Evolutionary conservation across 1,139 yeast genomes (phyloP), one percentile per base, ranked within the genome.

Genomic region (Suhomyces bribrorum): DNA sequence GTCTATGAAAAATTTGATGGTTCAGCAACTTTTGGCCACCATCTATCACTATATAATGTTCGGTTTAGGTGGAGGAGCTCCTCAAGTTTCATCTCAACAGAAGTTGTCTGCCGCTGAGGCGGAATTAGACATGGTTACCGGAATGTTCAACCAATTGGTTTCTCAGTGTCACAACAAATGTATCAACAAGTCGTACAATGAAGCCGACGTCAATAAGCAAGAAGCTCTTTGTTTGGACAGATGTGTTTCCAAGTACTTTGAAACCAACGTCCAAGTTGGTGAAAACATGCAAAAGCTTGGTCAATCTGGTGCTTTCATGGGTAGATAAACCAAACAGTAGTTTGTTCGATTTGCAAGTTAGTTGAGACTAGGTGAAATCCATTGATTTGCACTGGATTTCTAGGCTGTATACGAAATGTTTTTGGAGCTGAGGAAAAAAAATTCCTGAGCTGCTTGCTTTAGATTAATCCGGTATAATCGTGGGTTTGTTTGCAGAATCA

Each of bases 201-300:
- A 87, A 43, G 86, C 92, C 40, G 94, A 85, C 24, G 74, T 92
- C 49, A 77, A 77, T 68, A 88, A 87, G 73, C 82, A 77, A 56
- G 98, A 92, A 69, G 81, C 92, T 32, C 75, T 87, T 41, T 92
- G 99, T 66, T 77, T 94, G 52, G 99, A 92, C 70, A 83, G 98
- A 75, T 92, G 99, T 72, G 98, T 92, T 47, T 81, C 95, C 56
- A 92, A 92, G 68, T 92, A 92, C 69, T 94, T 94, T 55, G 97
- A 89, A 56, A 89, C 96, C 51, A 92, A 92, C 64, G 94, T 88
- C 50, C 86, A 89, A 70, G 96, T 94, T 49, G 97, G 97, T 52
- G 97, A 90, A 58, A 77, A 81, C 62, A 83, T 83, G 89, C 89
- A 83, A 67, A 75, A 79, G 57, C 66, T 83, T 64, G 90, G 90